Base-by-base conservation (phyloP, 23 red algal species). In the Gracilaria domingensis region DNA sequence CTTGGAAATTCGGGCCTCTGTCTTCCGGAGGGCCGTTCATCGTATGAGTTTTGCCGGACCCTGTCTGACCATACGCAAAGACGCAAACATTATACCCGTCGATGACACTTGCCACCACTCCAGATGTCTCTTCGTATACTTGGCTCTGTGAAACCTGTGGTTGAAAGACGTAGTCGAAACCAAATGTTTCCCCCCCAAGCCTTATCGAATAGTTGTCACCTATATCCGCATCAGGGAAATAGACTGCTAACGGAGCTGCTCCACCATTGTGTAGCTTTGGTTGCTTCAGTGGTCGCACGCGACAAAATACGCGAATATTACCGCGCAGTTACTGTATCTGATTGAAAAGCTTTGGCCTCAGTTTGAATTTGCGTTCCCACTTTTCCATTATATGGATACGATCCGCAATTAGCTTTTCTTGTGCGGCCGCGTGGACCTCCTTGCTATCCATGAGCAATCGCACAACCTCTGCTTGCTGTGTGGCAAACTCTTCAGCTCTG, bases 71-170 rank as follows among this genome's bases (percentile, higher is more conserved):
- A 56, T 99, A 99, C 24, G 97, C 97, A 82, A 96, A 99, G 26
- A 99, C 91, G 86, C 97, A 99, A 51, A 99, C 94, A 86, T 96
- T 96, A 54, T 94, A 99, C 66, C 97, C 94, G 66, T 99, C 97
- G 48, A 96, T 47, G 9, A 92, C 97, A 56, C 77, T 81, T 42
- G 90, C 89, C 11, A 99, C 95, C 24, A 99, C 79, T 20, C 80
- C 85, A 30, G 94, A 94, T 2, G 92, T 96, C 69, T 96, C 97
- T 8, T 95, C 86, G 49, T 96, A 99, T 17, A 99, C 91, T 26
- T 84, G 38, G 29, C 67, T 85, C 48, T 99, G 97, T 13, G 67
- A 39, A 20, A 84, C 60, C 8, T 40, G 37, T 23, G 88, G 87
- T 76, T 83, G 82, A 37, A 96, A 99, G 8, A 99, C 93, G 34